Evolutionary conservation across 352 stramenopile species (phyloP), one percentile per base, ranked within the genome.

Genomic region (Phytophthora tubulina): DNA sequence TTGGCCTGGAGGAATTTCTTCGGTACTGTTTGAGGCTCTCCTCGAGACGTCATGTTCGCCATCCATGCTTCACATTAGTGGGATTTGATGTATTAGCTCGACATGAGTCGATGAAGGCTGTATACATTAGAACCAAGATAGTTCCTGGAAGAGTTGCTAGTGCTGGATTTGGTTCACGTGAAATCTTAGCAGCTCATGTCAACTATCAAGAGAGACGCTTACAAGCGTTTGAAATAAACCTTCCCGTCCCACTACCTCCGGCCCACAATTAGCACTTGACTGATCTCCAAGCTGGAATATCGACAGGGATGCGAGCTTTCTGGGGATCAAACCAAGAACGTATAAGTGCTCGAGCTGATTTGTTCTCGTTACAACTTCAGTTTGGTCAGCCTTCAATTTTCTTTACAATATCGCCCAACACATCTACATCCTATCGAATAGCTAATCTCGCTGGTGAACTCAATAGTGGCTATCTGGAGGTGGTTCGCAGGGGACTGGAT

Each of bases 341-440:
- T 30, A 46, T 6, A 27, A 17, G 11, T 10, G 50, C 38, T 6
- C 39, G 7, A 48, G 7, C 49, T 30, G n/a, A 67, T 41, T 15
- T 67, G 1, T 67, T 67, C 17, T 53, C 39, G 8, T 60, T 67
- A 49, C 60, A 67, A 44, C 39, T 67, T 0, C 1, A 27, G 1
- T 17, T 67, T 44, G 60, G 60, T 38, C 60, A 67, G n/a, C 60
- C 60, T 2, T 14, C 60, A 27, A 58, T 59, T 17, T 68, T 67
- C 53, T 67, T 67, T 38, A 67, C 49, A 4, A 35, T 60, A 35
- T 67, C 36, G 6, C 59, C 58, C 17, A 32, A 17, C 27, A 35
- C 33, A 0, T 39, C 17, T 2, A 31, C 17, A 2, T 17, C 55
- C 3, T 63, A 51, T 51, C 45, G 46, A 42, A 45, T 66, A 13